Percentiles rank a stretch among this genome's conserved stretches.
Evolutionary conservation across 2,329 filamentous ascomycete species (phyloP).

Genomic region (Apiospora marii): DNA sequence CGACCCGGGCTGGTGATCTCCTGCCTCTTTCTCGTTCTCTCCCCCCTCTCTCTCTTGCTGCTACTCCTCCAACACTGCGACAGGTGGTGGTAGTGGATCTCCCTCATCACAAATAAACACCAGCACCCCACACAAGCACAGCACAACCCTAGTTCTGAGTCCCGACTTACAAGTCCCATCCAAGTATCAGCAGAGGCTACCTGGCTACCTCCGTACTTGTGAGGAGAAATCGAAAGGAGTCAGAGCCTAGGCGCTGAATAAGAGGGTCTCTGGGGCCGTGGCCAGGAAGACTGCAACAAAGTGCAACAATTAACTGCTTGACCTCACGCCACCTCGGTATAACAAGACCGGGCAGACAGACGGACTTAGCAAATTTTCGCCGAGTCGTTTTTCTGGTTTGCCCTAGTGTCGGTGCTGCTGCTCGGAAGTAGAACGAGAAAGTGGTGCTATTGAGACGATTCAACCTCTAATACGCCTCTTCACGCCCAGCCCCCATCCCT

Average conservation of each 20-base stretch:
- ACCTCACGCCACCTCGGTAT: conserved; percentile 17
- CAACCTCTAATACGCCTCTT: conserved; percentile 14
- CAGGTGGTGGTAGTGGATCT: background rate
- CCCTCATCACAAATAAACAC: conserved; percentile 21
- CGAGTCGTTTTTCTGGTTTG: conserved; percentile 12
- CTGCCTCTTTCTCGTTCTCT: background rate
- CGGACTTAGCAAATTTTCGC: conserved; percentile 15
- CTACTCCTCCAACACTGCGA: conserved; percentile 1
- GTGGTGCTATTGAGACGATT: conserved; percentile 12
- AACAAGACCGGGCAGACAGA: conserved; percentile 1
- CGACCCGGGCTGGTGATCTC: background rate
- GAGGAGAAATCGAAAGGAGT: conserved; percentile 1
- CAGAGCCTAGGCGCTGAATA: background rate
- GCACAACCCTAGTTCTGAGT: conserved; percentile 13
- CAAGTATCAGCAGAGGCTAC: background rate
- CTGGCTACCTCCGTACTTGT: background rate
- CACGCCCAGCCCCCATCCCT: conserved; percentile 1
- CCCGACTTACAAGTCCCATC: conserved; percentile 8
- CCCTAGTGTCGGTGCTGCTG: background rate
- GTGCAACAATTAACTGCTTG: background rate
- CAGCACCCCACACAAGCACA: conserved; percentile 1
- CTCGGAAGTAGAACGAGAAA: conserved; percentile 13
- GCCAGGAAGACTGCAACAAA: conserved; percentile 3
- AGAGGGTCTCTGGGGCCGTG: background rate
- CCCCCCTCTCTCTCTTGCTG: background rate